Evolutionary conservation across 2,329 filamentous ascomycete species (phyloP).

Genomic region (Penicillium sp.): DNA sequence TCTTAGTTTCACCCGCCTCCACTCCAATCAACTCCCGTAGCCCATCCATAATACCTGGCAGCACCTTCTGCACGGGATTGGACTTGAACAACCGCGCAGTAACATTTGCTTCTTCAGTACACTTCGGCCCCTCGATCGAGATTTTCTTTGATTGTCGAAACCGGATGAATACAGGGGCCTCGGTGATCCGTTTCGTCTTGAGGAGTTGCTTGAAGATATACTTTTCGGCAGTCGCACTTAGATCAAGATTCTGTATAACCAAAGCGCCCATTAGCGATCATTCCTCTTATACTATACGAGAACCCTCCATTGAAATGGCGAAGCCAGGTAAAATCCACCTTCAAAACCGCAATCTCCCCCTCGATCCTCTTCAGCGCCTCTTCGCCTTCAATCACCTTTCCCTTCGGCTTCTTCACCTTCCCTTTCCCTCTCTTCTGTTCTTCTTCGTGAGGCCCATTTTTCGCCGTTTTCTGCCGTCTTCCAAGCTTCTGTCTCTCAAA

Average conservation of each 20-base stretch:
- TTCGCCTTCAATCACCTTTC: conserved; percentile 8
- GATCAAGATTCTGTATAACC: conserved; percentile 53
- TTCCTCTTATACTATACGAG: neutral
- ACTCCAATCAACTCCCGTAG: conserved; percentile 47
- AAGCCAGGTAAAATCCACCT: conserved; percentile 45
- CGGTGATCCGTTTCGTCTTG: conserved; percentile 62
- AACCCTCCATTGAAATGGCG: neutral
- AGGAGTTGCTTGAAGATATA: conserved; percentile 62
- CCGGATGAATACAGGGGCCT: conserved; percentile 53
- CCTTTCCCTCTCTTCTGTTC: neutral
- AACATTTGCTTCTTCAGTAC: conserved; percentile 60
- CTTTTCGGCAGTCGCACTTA: conserved; percentile 54
- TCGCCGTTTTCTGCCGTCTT: conserved; percentile 61
- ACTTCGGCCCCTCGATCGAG: conserved; percentile 43
- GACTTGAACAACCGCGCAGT: conserved; percentile 64
- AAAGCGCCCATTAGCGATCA: conserved; percentile 13
- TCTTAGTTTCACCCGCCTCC: conserved; percentile 29
- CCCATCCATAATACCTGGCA: conserved; percentile 52
- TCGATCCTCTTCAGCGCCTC: conserved; percentile 51
- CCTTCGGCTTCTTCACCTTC: conserved; percentile 37
- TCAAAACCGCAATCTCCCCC: conserved; percentile 61
- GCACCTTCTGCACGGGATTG: conserved; percentile 60
- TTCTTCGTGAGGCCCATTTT: conserved; percentile 33
- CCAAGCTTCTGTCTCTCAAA: conserved; percentile 69
- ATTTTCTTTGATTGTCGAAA: conserved; percentile 46